These are phyloP conservation scores for Chrysoporthe puriensis DNA, from an alignment of 2,329 filamentous ascomycete species.

Conservation along the genomic window DNA sequence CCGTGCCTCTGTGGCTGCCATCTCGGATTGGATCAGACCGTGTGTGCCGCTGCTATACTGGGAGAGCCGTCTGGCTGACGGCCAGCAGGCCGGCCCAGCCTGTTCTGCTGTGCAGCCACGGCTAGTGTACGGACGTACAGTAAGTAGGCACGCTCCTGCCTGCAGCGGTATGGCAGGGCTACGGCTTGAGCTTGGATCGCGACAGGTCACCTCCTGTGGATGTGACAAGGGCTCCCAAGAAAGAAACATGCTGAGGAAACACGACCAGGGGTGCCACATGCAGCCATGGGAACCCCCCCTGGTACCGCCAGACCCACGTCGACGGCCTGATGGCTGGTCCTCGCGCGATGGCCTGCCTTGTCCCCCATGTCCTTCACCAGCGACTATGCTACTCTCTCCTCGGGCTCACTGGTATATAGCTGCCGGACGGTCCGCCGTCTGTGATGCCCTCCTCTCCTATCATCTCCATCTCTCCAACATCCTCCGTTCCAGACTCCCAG, in stretches of 20 bases:
- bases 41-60: neutral
- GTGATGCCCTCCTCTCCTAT: conserved; percentile 23
- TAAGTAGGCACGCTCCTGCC: no score
- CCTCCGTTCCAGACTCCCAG: conserved; percentile 1
- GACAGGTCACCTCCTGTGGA: conserved; percentile 17
- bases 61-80: conserved; percentile 9
- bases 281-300: conserved; percentile 22
- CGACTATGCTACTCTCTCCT: conserved; percentile 17
- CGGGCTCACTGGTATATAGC: conserved; percentile 25
- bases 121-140: neutral
- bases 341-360: conserved; percentile 1
- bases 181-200: conserved; percentile 11
- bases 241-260: conserved; percentile 24
- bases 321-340: conserved; percentile 21
- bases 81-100: conserved; percentile 7
- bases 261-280: conserved; percentile 16
- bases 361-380: conserved; percentile 7
- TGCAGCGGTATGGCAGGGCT: conserved; percentile 3
- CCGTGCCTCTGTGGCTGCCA: neutral
- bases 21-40: neutral
- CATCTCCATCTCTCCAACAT: conserved; percentile 28
- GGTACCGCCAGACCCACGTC: conserved; percentile 19
- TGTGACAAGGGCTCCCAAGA: conserved; percentile 10
- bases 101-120: neutral
- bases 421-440: conserved; percentile 10